phyloP scores from a whole-genome alignment of 2,329 filamentous ascomycete genomes.

The Fusarium lyarnte region DNA sequence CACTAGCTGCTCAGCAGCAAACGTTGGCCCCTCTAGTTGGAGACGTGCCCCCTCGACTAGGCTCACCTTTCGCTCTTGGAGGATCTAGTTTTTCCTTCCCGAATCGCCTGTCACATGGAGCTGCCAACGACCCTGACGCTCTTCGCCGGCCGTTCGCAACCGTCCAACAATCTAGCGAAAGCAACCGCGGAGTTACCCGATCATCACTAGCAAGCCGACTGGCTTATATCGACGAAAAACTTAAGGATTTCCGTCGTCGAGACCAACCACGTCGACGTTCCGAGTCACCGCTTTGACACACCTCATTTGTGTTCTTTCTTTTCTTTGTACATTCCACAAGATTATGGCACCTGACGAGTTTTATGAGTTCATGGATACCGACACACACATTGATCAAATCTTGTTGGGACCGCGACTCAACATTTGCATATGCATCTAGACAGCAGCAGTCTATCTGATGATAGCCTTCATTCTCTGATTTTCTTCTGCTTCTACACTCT shows the following conservation, averaged over 20 bases:
- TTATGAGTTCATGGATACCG: conserved; percentile 39
- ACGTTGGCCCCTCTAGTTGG: conserved; percentile 45
- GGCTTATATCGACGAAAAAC: conserved; percentile 67
- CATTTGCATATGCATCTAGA: conserved; percentile 43
- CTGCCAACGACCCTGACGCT: conserved; percentile 55
- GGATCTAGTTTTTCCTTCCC: conserved; percentile 68
- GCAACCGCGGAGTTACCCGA: conserved; percentile 48
- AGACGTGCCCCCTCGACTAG: conserved; percentile 59
- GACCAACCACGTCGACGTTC: conserved; percentile 55
- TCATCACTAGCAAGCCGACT: conserved; percentile 61
- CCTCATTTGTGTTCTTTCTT: conserved; percentile 24
- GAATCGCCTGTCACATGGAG: conserved; percentile 62
- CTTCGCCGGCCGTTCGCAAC: conserved; percentile 66
- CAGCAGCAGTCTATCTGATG: conserved; percentile 33
- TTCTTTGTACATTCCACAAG: conserved; percentile 34
- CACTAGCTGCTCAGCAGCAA: conserved; percentile 22
- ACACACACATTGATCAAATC: conserved; percentile 27
- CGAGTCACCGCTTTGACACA: conserved; percentile 58
- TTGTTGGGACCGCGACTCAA: conserved; percentile 28
- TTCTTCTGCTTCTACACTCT: conserved; percentile 10
- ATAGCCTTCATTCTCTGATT: conserved; percentile 26
- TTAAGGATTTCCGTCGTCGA: conserved; percentile 63
- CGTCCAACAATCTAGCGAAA: conserved; percentile 58
- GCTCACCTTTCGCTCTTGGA: conserved; percentile 66
- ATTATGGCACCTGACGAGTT: conserved; percentile 38